A percentile compares a stretch with the other conserved stretches of the same genome.
Evolutionary conservation across 2,329 filamentous ascomycete species (phyloP).

Genomic region (Apiospora hydei): DNA sequence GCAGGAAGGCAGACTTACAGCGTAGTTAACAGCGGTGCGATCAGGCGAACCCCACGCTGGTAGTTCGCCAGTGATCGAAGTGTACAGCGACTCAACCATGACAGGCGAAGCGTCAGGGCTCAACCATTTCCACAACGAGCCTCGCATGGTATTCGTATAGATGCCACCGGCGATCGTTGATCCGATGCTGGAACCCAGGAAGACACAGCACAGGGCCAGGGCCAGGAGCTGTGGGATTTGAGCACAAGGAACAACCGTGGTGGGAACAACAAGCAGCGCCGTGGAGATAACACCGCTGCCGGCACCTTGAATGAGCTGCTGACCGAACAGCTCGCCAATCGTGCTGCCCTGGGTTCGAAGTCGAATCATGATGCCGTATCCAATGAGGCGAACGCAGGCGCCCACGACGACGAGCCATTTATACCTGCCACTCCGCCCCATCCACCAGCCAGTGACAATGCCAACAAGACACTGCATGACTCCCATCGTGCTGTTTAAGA

Average conservation of each 20-base stretch:
- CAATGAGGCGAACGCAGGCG: conserved; percentile 50
- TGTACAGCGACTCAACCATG: conserved; percentile 48
- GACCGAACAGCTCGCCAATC: conserved; percentile 53
- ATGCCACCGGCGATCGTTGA: conserved; percentile 55
- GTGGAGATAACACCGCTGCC: conserved; percentile 55
- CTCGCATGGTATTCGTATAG: conserved; percentile 54
- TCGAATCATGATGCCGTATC: conserved; percentile 59
- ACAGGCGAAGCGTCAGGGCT: conserved; percentile 39
- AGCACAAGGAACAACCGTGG: conserved; percentile 52
- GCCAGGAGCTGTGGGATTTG: conserved; percentile 57
- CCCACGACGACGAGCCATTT: conserved; percentile 54
- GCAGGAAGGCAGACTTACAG: conserved; percentile 38
- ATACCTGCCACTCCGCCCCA: conserved; percentile 51
- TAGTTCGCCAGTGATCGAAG: conserved; percentile 52
- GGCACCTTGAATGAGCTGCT: conserved; percentile 56
- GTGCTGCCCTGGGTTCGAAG: conserved; percentile 53
- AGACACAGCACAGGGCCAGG: conserved; percentile 51
- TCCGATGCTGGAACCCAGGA: conserved; percentile 48
- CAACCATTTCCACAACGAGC: conserved; percentile 45
- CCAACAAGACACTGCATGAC: conserved; percentile 52
- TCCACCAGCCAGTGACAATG: conserved; percentile 49
- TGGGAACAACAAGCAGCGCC: conserved; percentile 50
- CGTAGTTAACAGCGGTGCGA: conserved; percentile 50
- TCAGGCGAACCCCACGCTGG: conserved; percentile 50
- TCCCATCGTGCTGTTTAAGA: conserved; percentile 47